Evolutionary conservation across 108 stramenopile species (phyloP).

Genomic region (Cyclotella kingstonii): DNA sequence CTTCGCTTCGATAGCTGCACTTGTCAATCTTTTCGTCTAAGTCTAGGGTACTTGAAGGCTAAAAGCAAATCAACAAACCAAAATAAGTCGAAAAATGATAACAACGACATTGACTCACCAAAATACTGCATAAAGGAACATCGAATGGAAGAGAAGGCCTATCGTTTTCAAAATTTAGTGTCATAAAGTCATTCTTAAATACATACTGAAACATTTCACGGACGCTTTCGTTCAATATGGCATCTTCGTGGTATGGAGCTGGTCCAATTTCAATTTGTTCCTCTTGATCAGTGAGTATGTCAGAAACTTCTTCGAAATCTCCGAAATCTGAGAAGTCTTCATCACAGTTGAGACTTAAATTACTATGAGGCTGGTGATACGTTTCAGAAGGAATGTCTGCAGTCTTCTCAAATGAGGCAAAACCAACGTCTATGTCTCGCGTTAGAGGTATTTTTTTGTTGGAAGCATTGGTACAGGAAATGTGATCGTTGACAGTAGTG

Average conservation of each 20-base stretch:
- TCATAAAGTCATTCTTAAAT: conserved; percentile 12
- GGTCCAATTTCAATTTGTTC: background rate
- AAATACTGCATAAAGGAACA: conserved; percentile 22
- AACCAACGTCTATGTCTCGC: background rate
- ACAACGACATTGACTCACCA: conserved; percentile 20
- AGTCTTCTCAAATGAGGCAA: background rate
- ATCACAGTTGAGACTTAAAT: background rate
- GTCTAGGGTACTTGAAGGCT: background rate
- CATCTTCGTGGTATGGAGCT: background rate
- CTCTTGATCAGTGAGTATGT: background rate
- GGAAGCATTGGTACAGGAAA: no score
- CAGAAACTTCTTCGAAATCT: conserved; percentile 6
- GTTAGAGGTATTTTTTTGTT: no score
- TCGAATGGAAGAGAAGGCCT: conserved; percentile 24
- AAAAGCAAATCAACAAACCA: background rate
- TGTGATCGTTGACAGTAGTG: no score
- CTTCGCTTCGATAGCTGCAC: conserved; percentile 16
- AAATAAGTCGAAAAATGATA: background rate
- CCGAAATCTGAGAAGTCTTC: conserved; percentile 14
- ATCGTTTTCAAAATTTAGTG: background rate
- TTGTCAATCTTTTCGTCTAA: conserved; percentile 2
- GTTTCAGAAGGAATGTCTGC: background rate
- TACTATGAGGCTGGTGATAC: background rate
- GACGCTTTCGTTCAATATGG: conserved; percentile 24
- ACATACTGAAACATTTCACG: conserved; percentile 37